A percentile compares a stretch with the other conserved stretches of the same genome.
These are phyloP conservation scores for Aristolochia contorta DNA, from an alignment of 164 flowering plant genomes.

Conservation along the genomic window DNA sequence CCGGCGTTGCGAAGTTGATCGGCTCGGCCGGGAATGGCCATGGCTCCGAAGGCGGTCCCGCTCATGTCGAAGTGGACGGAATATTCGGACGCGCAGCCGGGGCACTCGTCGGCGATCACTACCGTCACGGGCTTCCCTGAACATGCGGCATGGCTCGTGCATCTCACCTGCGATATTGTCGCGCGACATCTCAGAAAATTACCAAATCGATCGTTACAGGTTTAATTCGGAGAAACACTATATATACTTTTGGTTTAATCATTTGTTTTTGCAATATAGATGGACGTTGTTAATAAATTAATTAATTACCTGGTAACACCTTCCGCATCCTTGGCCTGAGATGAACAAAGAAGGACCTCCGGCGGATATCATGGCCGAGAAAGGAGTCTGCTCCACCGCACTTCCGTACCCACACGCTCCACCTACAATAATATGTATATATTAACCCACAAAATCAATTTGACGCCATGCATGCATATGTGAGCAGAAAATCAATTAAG, in stretches of 20 bases:
- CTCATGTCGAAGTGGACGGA: slow-evolving; percentile 64
- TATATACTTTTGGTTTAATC: no score
- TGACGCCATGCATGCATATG: no score
- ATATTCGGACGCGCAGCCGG: slow-evolving; percentile 31
- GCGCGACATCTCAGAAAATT: no score
- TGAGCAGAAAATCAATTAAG: no score
- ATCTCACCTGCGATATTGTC: slow-evolving; percentile 59
- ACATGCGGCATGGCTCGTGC: slow-evolving; percentile 30
- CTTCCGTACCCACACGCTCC: slow-evolving; percentile 68
- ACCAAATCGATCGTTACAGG: no score
- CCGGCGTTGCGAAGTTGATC: slow-evolving; percentile 50
- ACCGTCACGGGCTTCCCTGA: slow-evolving; percentile 46
- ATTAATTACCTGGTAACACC: slow-evolving; percentile 70
- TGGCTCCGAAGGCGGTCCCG: slow-evolving; percentile 69
- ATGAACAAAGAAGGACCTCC: slow-evolving; percentile 30
- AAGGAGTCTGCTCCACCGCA: slow-evolving; percentile 28
- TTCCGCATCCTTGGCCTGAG: slow-evolving; percentile 60
- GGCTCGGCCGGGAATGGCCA: slow-evolving; percentile 46
- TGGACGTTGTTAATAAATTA: no score
- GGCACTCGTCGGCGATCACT: slow-evolving; percentile 48
- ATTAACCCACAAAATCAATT: no score
- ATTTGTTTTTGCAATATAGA: no score
- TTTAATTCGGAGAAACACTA: no score
- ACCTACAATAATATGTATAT: slow-evolving; percentile 20
- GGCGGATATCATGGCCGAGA: slow-evolving; percentile 19